A percentile compares a stretch with the other conserved stretches of the same genome.
These are phyloP conservation scores for Phialocephala subalpina DNA, from an alignment of 2,329 filamentous ascomycete species.

Conservation along the genomic window DNA sequence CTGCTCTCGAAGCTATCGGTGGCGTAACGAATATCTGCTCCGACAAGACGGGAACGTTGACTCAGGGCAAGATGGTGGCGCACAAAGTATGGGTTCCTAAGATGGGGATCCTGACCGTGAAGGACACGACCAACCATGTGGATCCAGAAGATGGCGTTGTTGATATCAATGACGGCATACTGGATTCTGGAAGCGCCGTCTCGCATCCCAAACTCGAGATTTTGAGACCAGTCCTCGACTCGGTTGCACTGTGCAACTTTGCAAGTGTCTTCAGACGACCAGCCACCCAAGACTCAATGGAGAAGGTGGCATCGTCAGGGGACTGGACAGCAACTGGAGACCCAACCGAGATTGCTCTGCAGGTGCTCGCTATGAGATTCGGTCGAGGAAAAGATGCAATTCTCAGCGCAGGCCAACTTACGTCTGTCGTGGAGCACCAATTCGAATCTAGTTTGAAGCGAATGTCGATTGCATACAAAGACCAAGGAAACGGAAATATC, in stretches of 20 bases:
- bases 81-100: conserved; percentile 68
- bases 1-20: conserved; percentile 71
- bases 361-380: conserved; percentile 77
- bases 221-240: conserved; percentile 48
- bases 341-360: conserved; percentile 77
- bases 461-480: conserved; percentile 74
- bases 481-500: conserved; percentile 46
- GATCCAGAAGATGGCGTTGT: conserved; percentile 62
- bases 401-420: conserved; percentile 54
- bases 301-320: conserved; percentile 17
- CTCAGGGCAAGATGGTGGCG: conserved; percentile 57
- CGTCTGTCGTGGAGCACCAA: conserved; percentile 70
- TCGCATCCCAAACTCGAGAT: conserved; percentile 44
- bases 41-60: conserved; percentile 73
- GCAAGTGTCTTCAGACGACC: conserved; percentile 46
- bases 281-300: conserved; percentile 19
- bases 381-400: conserved; percentile 58
- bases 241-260: conserved; percentile 69
- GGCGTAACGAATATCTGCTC: conserved; percentile 54
- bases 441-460: conserved; percentile 79
- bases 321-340: conserved; percentile 69
- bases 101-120: conserved; percentile 59
- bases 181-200: conserved; percentile 42
- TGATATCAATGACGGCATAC: not conserved
- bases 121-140: conserved; percentile 64